A percentile compares a stretch with the other conserved stretches of the same genome.
phyloP scores from a whole-genome alignment of 345 rosid genomes.

The Arabis alpina region DNA sequence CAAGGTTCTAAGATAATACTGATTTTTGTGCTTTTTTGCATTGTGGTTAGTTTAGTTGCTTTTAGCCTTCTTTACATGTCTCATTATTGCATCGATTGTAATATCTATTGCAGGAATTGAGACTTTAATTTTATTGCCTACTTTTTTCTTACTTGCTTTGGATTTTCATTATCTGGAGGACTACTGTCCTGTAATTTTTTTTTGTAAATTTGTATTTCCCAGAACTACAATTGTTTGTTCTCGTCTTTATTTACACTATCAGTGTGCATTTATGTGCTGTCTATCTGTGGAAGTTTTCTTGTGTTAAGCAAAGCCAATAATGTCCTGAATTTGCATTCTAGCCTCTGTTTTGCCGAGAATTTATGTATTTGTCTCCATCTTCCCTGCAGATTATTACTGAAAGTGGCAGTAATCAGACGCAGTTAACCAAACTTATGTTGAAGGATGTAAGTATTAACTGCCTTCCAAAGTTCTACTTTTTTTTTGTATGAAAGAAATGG shows the following conservation, averaged over 20 bases:
- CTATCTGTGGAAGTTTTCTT: constrained; percentile 8
- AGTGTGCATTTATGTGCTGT: constrained; percentile 13
- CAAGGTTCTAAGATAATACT: constrained; percentile 60
- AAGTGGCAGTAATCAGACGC: constrained; percentile 72
- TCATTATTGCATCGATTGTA: background rate
- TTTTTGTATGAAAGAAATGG: constrained; percentile 5
- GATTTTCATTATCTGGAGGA: background rate
- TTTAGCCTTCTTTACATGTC: too few relatives aligned
- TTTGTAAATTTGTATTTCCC: constrained; percentile 5
- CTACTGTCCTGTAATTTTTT: constrained; percentile 1
- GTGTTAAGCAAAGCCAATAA: constrained; percentile 1
- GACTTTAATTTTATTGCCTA: too few relatives aligned
- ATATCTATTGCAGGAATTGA: too few relatives aligned
- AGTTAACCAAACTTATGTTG: constrained; percentile 63
- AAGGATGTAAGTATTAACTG: constrained; percentile 67
- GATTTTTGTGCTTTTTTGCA: constrained; percentile 24
- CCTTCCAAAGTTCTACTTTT: constrained; percentile 23
- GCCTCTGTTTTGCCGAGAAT: background rate
- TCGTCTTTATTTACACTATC: background rate
- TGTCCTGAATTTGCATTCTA: constrained; percentile 3
- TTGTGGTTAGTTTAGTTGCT: constrained; percentile 5
- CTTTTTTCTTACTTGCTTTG: too few relatives aligned
- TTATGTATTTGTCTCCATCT: constrained; percentile 20
- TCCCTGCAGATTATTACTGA: constrained; percentile 62
- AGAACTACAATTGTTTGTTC: constrained; percentile 18